phyloP scores from a whole-genome alignment of 345 rosid species.

The Aethionema arabicum region DNA sequence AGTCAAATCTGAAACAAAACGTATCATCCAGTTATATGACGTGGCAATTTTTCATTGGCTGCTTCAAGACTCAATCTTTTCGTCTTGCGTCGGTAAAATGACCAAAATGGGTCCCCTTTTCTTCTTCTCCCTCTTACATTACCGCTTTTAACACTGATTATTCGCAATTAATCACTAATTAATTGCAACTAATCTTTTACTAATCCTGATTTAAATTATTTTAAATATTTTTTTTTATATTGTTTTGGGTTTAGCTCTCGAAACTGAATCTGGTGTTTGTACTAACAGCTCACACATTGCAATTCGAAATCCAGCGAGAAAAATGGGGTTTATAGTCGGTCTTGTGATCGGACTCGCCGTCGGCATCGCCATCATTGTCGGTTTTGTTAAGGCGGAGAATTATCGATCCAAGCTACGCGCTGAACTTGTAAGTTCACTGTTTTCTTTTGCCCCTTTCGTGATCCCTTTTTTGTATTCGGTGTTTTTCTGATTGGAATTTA shows the following conservation, averaged over 20 bases:
- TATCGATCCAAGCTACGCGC: constrained; percentile 79
- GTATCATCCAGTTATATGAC: neutral
- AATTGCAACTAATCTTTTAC: neutral
- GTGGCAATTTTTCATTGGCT: neutral
- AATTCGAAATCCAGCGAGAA: constrained; percentile 24
- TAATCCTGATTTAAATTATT: constrained; percentile 6
- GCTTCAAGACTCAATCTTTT: neutral
- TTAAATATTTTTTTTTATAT: neutral
- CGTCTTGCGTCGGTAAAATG: constrained; percentile 11
- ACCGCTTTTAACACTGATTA: too few relatives aligned
- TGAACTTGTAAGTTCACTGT: constrained; percentile 57
- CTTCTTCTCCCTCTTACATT: too few relatives aligned
- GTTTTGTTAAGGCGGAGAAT: constrained; percentile 78
- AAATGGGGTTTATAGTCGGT: constrained; percentile 68
- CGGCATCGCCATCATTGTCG: constrained; percentile 67
- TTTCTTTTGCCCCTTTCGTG: neutral
- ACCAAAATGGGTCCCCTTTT: neutral
- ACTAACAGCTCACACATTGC: constrained; percentile 11
- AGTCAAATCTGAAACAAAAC: neutral
- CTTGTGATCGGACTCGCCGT: constrained; percentile 60
- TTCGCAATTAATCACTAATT: constrained; percentile 1
- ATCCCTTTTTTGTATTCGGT: neutral
- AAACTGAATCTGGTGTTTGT: constrained; percentile 26
- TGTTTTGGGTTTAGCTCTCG: neutral
- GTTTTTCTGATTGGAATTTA: constrained; percentile 2